Evolutionary conservation across 306 rosid species (phyloP), one percentile per base, ranked within the genome.

Genomic region (Pterocarpus macrocarpus): DNA sequence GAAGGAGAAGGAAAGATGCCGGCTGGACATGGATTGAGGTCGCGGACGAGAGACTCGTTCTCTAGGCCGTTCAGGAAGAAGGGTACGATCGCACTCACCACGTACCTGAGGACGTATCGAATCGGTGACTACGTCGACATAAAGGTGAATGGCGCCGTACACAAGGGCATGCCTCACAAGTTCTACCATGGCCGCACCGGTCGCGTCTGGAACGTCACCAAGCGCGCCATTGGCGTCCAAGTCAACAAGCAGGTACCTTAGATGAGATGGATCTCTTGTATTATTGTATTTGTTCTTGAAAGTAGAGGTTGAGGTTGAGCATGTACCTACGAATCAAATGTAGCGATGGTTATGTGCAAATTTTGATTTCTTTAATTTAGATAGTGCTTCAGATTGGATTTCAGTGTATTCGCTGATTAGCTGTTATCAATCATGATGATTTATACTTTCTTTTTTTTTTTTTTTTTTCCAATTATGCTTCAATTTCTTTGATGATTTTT

Each of bases 181-280:
- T 95, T 93, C 86, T 95, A 95, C 86, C 99, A 95, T 16, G 99
- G 99, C 33, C 98, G 99, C 44, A 95, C 99, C 5, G 99, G 98
- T 0, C 92, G 89, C 1, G 98, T 95, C 73, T 95, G 99, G 99
- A 95, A 95, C 28, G 91, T 95, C 8, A 95, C 99, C 85, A 95
- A 95, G 81, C 92, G 99, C 14, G 99, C 99, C 45, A 89, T 95
- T 16, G 99, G 99, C 0, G 99, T 95, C 0, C 98, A 95, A 55
- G 85, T 95, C 5, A 95, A 95, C 87, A 95, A 95, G 41, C 98
- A 95, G 98, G 99, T 95, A 22, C 28, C 28, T 22, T 22, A 22
- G n/a, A n/a, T n/a, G n/a, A 22, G 28, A 22, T 22, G 28, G 28
- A 22, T 22, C 28, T 22, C 28, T 22, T 22, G 28, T 22, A 22